Conservation (phyloP, 1,139 yeast species). For the Candida dubliniensis region DNA sequence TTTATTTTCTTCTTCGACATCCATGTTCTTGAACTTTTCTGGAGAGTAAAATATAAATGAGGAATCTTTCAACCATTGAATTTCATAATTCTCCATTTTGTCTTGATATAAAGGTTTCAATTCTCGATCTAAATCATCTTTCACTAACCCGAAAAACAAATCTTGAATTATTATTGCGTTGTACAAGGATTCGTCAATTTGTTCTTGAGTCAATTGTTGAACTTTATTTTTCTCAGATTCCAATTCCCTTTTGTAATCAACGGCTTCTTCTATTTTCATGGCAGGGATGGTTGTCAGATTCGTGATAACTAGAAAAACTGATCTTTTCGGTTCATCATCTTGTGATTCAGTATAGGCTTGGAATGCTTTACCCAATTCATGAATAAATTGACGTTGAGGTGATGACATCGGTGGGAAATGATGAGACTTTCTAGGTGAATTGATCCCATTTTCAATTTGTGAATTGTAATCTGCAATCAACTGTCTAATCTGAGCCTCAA, state of each 20-base stretch:
- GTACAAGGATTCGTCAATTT: constrained; percentile 26
- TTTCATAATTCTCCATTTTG: constrained; percentile 21
- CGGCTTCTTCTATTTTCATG: constrained; percentile 27
- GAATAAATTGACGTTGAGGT: constrained; percentile 71
- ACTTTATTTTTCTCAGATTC: constrained; percentile 25
- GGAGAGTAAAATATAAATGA: constrained; percentile 45
- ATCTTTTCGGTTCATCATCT: constrained; percentile 77
- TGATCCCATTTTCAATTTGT: constrained; percentile 19
- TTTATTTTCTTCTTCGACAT: constrained; percentile 32
- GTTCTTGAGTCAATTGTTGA: constrained; percentile 22
- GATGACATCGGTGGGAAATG: constrained; percentile 74
- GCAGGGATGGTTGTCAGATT: constrained; percentile 34
- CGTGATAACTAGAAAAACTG: constrained; percentile 59
- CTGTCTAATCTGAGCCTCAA: constrained; percentile 53
- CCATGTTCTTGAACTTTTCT: constrained; percentile 20
- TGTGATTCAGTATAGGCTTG: constrained; percentile 69
- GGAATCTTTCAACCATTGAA: constrained; percentile 43
- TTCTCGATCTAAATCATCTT: constrained; percentile 31
- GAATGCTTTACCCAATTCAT: constrained; percentile 61
- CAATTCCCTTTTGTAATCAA: constrained; percentile 31
- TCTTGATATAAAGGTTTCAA: constrained; percentile 23
- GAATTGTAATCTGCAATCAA: constrained; percentile 42
- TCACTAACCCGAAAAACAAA: constrained; percentile 53
- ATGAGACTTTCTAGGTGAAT: constrained; percentile 23
- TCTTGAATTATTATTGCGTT: constrained; percentile 59